These are phyloP conservation scores for Apiotrichum brassicae DNA, from an alignment of 1,284 basidiomycete species.

Conservation along the genomic window DNA sequence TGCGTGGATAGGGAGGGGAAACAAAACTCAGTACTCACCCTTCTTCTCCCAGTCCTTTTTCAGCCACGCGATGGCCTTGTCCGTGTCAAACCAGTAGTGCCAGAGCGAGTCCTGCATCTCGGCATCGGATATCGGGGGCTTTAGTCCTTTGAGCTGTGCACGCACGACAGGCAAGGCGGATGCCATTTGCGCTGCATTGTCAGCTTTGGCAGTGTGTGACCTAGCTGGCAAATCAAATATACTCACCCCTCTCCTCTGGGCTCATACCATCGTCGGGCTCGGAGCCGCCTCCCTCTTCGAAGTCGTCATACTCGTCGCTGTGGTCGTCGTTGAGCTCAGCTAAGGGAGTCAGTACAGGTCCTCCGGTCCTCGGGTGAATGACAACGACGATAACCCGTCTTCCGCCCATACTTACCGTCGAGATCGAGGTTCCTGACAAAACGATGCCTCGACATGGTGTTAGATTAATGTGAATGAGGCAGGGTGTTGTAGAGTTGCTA, in stretches of 20 bases:
- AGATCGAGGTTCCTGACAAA: constrained; percentile 83
- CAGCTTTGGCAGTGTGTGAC: constrained; percentile 51
- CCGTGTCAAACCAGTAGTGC: constrained; percentile 82
- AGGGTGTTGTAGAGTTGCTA: neutral
- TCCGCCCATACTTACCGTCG: constrained; percentile 54
- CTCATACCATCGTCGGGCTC: constrained; percentile 43
- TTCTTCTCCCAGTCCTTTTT: constrained; percentile 57
- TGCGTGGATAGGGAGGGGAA: neutral
- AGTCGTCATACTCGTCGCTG: constrained; percentile 39
- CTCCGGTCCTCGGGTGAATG: too few relatives aligned
- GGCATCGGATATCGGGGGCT: constrained; percentile 63
- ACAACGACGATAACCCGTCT: neutral
- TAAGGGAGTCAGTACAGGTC: neutral
- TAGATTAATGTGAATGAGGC: neutral
- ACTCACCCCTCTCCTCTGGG: constrained; percentile 27
- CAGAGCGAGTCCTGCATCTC: constrained; percentile 77
- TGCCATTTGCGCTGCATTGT: constrained; percentile 60
- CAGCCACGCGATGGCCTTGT: constrained; percentile 67
- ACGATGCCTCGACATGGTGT: constrained; percentile 70
- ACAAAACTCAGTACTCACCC: constrained; percentile 60
- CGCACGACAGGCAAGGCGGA: constrained; percentile 63
- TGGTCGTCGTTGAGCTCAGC: constrained; percentile 15
- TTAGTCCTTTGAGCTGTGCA: constrained; percentile 60
- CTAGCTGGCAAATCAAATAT: too few relatives aligned
- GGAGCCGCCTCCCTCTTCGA: constrained; percentile 35